Conservation (phyloP, 768 basidiomycete genomes). For the Lactarius sp. region DNA sequence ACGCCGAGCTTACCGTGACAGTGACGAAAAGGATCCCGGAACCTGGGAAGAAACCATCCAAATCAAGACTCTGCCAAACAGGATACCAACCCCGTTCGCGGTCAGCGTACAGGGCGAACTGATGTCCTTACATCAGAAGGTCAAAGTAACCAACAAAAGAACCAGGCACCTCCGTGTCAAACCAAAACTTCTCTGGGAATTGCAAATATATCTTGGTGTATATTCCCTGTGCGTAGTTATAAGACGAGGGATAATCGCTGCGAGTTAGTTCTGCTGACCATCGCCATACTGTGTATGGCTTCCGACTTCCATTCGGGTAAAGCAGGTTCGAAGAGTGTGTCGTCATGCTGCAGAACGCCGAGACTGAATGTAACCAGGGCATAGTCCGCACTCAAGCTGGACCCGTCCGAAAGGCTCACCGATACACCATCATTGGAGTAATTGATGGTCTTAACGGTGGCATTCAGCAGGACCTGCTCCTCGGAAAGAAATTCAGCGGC, state of each 20-base stretch:
- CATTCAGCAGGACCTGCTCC: slow-evolving; percentile 44
- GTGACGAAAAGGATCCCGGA: slow-evolving; percentile 54
- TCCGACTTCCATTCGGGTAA: slow-evolving; percentile 61
- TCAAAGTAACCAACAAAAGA: background rate
- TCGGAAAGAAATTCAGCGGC: slow-evolving; percentile 50
- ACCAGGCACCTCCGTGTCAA: slow-evolving; percentile 38
- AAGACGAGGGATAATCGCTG: background rate
- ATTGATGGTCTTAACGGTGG: slow-evolving; percentile 45
- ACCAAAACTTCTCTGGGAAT: slow-evolving; percentile 60
- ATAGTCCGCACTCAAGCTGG: slow-evolving; percentile 47
- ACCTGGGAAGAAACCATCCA: slow-evolving; percentile 52
- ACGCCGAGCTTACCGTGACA: slow-evolving; percentile 37
- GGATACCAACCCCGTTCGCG: slow-evolving; percentile 56
- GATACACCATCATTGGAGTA: slow-evolving; percentile 44
- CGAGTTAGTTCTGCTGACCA: slow-evolving; percentile 37
- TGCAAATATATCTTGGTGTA: slow-evolving; percentile 68
- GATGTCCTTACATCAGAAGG: slow-evolving; percentile 7
- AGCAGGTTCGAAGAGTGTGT: slow-evolving; percentile 50
- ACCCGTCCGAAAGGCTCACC: slow-evolving; percentile 44
- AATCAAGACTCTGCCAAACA: slow-evolving; percentile 63
- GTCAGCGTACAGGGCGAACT: slow-evolving; percentile 58
- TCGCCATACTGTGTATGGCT: slow-evolving; percentile 55
- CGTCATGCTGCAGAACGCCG: slow-evolving; percentile 62
- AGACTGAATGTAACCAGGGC: slow-evolving; percentile 65
- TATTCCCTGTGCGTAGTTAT: slow-evolving; percentile 36